Conservation (phyloP, 345 rosid species). For the Euphorbia peplus region DNA sequence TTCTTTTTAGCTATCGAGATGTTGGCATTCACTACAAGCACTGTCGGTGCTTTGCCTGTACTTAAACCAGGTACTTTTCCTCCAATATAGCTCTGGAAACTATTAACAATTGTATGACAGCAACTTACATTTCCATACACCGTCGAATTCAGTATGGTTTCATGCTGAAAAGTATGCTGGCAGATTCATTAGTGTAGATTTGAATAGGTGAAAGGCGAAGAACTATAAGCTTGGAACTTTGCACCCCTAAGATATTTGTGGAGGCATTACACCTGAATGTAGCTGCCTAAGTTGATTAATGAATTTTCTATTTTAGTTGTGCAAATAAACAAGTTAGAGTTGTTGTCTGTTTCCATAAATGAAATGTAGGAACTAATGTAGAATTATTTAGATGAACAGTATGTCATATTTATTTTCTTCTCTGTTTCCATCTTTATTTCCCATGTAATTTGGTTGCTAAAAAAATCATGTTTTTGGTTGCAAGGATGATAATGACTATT, state of each 20-base stretch:
- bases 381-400: neutral
- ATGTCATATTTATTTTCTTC: neutral
- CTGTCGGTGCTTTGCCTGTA: slow-evolving; percentile 4
- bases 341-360: neutral
- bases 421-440: neutral
- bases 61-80: neutral
- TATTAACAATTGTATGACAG: neutral
- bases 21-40: slow-evolving; percentile 4
- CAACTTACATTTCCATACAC: neutral
- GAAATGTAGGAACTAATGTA: neutral
- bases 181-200: neutral
- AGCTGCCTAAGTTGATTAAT: neutral
- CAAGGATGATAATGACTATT: neutral
- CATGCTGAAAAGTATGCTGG: neutral
- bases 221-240: neutral
- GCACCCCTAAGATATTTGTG: neutral
- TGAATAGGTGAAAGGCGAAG: neutral
- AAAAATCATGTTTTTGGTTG: neutral
- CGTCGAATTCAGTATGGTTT: neutral
- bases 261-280: neutral
- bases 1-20: neutral
- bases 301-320: neutral
- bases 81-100: neutral
- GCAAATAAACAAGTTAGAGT: neutral
- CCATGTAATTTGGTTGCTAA: neutral